phyloP scores from a whole-genome alignment of 768 basidiomycete species.

The Lentinula edodes region DNA sequence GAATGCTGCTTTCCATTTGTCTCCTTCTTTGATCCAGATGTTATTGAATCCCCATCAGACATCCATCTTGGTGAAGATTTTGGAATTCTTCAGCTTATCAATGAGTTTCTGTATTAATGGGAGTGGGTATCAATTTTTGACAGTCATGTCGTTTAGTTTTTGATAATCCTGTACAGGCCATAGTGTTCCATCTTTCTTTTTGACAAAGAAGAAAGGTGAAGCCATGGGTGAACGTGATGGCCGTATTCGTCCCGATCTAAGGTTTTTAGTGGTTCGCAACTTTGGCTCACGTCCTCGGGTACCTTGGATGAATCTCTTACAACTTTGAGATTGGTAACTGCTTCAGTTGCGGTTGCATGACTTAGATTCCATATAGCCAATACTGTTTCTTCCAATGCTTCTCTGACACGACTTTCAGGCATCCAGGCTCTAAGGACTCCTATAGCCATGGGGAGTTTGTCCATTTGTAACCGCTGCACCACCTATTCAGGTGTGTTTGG shows the following conservation, averaged over 20 bases:
- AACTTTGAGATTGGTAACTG: too few species aligned
- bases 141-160: slow-evolving; percentile 25
- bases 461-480: too few species aligned
- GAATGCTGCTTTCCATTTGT: slow-evolving; percentile 42
- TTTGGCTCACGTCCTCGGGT: too few species aligned
- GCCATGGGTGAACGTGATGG: slow-evolving; percentile 2
- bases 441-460: too few species aligned
- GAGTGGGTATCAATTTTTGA: slow-evolving; percentile 27
- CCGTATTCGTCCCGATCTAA: not conserved
- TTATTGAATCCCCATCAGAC: slow-evolving; percentile 35
- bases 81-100: slow-evolving; percentile 17
- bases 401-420: too few species aligned
- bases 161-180: slow-evolving; percentile 16
- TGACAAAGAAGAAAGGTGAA: slow-evolving; percentile 17
- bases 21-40: slow-evolving; percentile 33
- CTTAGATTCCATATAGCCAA: too few species aligned
- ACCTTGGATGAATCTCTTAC: too few species aligned
- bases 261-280: too few species aligned
- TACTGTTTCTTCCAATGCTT: too few species aligned
- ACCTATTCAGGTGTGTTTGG: too few species aligned
- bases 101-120: slow-evolving; percentile 28
- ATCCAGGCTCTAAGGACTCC: too few species aligned
- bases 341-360: too few species aligned
- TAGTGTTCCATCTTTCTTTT: slow-evolving; percentile 18
- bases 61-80: slow-evolving; percentile 32